A percentile compares a stretch with the other conserved stretches of the same genome.
Evolutionary conservation across 2,329 filamentous ascomycete genomes (phyloP).

Genomic region (Trichoderma guizhouense): DNA sequence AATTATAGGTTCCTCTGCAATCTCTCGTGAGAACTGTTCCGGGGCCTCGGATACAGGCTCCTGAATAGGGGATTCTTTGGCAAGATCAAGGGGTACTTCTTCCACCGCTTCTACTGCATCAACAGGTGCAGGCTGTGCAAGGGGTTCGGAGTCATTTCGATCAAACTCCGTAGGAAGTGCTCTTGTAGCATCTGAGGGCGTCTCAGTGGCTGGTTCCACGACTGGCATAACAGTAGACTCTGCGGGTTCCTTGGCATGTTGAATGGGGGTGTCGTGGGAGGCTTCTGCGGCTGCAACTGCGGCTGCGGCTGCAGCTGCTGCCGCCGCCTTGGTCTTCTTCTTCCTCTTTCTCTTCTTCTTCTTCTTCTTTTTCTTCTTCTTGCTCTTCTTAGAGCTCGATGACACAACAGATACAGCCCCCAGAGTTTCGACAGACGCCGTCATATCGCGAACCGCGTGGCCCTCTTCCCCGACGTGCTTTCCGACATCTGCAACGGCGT

Average conservation of each 20-base stretch:
- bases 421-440: neutral
- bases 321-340: neutral
- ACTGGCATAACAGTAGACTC: neutral
- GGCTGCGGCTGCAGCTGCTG: neutral
- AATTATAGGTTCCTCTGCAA: neutral
- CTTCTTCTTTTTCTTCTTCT: constrained; percentile 21
- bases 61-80: neutral
- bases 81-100: neutral
- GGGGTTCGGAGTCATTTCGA: neutral
- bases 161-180: neutral
- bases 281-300: neutral
- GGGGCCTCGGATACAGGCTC: neutral
- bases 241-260: neutral
- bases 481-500: neutral
- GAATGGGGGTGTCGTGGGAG: neutral
- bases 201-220: neutral
- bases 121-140: neutral
- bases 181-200: neutral
- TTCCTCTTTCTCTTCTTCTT: constrained; percentile 1
- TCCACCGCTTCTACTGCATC: neutral
- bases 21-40: neutral
- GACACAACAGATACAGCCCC: neutral
- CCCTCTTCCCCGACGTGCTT: constrained; percentile 2
- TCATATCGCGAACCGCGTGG: neutral
- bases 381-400: constrained; percentile 20